These are phyloP conservation scores for Apiotrichum gamsii DNA, from an alignment of 1,284 basidiomycete genomes.

Conservation along the genomic window DNA sequence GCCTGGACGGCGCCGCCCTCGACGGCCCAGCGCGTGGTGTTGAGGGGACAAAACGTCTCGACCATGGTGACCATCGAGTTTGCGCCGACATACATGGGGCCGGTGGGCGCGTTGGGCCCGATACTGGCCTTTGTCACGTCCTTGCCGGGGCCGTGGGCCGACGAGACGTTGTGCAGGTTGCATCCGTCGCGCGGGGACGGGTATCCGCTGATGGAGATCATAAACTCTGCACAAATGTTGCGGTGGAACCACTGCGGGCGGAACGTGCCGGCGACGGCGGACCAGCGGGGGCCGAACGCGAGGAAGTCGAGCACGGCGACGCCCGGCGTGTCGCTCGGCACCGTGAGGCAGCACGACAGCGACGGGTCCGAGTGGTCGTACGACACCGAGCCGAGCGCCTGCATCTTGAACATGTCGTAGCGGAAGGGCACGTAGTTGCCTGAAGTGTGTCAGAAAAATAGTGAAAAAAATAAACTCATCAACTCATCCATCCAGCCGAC, in stretches of 20 bases:
- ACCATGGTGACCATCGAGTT: slow-evolving; percentile 34
- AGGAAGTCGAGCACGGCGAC: slow-evolving; percentile 46
- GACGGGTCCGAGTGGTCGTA: slow-evolving; percentile 47
- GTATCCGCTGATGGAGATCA: slow-evolving; percentile 13
- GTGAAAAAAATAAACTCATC: too few relatives aligned
- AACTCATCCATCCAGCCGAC: too few relatives aligned
- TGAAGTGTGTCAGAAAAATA: too few relatives aligned
- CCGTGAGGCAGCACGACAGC: slow-evolving; percentile 33
- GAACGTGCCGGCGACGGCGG: slow-evolving; percentile 39
- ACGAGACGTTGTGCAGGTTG: slow-evolving; percentile 29
- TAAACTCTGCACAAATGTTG: slow-evolving; percentile 49
- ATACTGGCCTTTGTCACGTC: slow-evolving; percentile 8
- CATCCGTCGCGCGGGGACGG: slow-evolving; percentile 25
- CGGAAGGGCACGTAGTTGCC: slow-evolving; percentile 68
- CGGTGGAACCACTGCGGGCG: slow-evolving; percentile 56
- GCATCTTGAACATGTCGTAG: slow-evolving; percentile 62
- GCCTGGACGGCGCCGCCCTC: too few relatives aligned
- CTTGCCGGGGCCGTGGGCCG: slow-evolving; percentile 31
- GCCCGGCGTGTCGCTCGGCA: slow-evolving; percentile 54
- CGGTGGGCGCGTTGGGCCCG: slow-evolving; percentile 12
- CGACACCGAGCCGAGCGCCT: slow-evolving; percentile 59
- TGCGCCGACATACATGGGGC: slow-evolving; percentile 22
- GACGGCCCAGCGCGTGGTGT: slow-evolving; percentile 30
- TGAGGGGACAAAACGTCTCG: slow-evolving; percentile 26
- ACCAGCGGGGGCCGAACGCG: slow-evolving; percentile 24